Conservation (phyloP, 2,329 filamentous ascomycete genomes). For the Dactylellina haptotyla region DNA sequence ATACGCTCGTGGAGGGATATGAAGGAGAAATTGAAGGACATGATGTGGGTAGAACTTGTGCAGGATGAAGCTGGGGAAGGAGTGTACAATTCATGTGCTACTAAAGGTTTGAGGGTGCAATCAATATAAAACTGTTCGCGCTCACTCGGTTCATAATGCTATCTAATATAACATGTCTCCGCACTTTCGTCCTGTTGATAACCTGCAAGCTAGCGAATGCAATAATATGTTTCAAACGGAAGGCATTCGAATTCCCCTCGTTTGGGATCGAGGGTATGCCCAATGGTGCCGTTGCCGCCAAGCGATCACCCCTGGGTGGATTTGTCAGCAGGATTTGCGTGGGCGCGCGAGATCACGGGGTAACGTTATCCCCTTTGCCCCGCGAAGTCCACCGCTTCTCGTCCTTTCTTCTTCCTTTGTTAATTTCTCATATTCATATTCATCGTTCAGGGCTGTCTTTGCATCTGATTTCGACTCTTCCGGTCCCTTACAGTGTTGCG, state of each 20-base stretch:
- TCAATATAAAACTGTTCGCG: background rate
- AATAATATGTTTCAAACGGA: too few species aligned
- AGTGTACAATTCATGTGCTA: conserved; percentile 55
- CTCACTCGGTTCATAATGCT: background rate
- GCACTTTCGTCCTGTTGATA: background rate
- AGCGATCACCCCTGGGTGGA: conserved; percentile 2
- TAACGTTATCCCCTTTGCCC: conserved; percentile 7
- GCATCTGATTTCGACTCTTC: too few species aligned
- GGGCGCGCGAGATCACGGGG: conserved; percentile 14
- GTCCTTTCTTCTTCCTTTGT: background rate
- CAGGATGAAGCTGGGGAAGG: conserved; percentile 59
- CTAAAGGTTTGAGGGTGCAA: background rate
- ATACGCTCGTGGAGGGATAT: conserved; percentile 56
- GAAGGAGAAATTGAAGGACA: conserved; percentile 56
- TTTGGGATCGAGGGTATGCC: background rate
- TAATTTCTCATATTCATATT: background rate
- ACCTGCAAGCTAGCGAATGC: background rate
- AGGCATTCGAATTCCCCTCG: too few species aligned
- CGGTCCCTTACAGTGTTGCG: too few species aligned
- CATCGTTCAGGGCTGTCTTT: too few species aligned
- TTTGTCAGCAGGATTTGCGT: conserved; percentile 20
- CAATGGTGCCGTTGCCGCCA: background rate
- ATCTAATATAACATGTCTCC: background rate
- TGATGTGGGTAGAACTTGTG: conserved; percentile 60
- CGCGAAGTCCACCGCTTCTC: background rate